phyloP scores from a whole-genome alignment of 352 stramenopile species.

The Globisporangium takayamanum region DNA sequence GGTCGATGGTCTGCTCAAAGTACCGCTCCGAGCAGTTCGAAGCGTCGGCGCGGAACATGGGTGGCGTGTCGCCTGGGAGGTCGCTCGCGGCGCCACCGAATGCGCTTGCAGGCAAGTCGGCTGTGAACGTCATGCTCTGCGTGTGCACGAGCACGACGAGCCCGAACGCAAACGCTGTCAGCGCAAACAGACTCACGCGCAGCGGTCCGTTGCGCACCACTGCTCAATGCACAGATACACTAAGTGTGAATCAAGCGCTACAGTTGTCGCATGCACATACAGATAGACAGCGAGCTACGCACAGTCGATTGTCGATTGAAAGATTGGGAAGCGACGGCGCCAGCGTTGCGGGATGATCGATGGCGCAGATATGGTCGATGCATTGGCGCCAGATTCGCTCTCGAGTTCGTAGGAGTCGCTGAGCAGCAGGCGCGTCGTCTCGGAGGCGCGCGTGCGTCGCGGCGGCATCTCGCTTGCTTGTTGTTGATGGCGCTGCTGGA shows the following conservation, averaged over 20 bases:
- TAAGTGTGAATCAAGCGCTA: background rate
- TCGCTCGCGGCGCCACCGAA: constrained; percentile 16
- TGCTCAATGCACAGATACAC: background rate
- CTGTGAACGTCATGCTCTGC: constrained; percentile 40
- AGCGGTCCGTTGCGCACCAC: constrained; percentile 17
- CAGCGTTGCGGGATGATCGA: constrained; percentile 16
- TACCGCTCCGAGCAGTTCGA: constrained; percentile 81
- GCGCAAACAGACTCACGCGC: constrained; percentile 44
- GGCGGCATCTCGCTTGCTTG: background rate
- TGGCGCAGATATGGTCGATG: constrained; percentile 7
- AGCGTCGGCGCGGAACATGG: constrained; percentile 28
- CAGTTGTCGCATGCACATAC: background rate
- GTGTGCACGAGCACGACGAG: constrained; percentile 71
- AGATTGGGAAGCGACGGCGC: constrained; percentile 14
- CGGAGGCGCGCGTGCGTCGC: constrained; percentile 1
- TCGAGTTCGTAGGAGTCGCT: constrained; percentile 1
- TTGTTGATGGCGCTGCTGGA: background rate
- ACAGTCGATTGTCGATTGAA: constrained; percentile 14
- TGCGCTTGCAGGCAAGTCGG: constrained; percentile 32
- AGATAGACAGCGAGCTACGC: background rate
- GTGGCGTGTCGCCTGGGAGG: constrained; percentile 4
- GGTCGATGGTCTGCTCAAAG: constrained; percentile 87
- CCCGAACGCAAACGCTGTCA: constrained; percentile 39
- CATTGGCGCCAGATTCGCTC: background rate
- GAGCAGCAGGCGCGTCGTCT: constrained; percentile 11